Base-by-base conservation (phyloP, 495 filamentous ascomycete species). In the Poronia punctata region DNA sequence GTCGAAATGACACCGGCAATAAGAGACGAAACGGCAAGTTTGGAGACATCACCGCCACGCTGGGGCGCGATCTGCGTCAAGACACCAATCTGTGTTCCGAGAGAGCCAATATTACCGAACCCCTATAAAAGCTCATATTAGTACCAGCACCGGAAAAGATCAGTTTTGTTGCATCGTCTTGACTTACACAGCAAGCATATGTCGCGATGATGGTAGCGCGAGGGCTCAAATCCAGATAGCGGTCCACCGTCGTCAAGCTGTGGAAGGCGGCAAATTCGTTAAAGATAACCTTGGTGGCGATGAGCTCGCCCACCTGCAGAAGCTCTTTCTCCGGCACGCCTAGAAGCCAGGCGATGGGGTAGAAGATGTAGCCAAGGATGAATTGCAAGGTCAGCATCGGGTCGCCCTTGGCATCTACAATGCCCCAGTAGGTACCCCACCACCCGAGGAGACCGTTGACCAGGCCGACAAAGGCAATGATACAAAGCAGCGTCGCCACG, bases 21-120 rank as follows among this genome's bases (percentile, higher is more conserved):
- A 52, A 95, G 72, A 0, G 88, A 86, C 26, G 78, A 83, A 19
- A 92, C 25, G 3, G 88, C 86, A 11, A 94, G 71, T 35, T 72
- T 75, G 15, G 81, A 79, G 12, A 95, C 79, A 54, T 90, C 84
- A 14, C 80, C 85, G 45, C 70, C 70, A 18, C 88, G 74, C 17
- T 68, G 64, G 0, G 88, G 86, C 1, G 84, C 76, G 35, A 95
- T 72, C 65, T 94, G 87, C 0, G 80, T 76, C 5, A 94, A 65
- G 27, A 95, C 84, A 59, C 86, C 84, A 41, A 89, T 89, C 60
- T 93, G 86, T 40, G 83, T 88, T 44, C 86, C 86, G 25, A 90
- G 76, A 24, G 84, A 86, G 33, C 78, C 77, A 45, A 90, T 79
- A 58, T 90, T 93, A 32, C 81, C 86, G 51, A 87, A 87, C 6